Evolutionary conservation across 2,329 filamentous ascomycete genomes (phyloP), one percentile per base, ranked within the genome.

Genomic region (Stagonosporopsis vannaccii): DNA sequence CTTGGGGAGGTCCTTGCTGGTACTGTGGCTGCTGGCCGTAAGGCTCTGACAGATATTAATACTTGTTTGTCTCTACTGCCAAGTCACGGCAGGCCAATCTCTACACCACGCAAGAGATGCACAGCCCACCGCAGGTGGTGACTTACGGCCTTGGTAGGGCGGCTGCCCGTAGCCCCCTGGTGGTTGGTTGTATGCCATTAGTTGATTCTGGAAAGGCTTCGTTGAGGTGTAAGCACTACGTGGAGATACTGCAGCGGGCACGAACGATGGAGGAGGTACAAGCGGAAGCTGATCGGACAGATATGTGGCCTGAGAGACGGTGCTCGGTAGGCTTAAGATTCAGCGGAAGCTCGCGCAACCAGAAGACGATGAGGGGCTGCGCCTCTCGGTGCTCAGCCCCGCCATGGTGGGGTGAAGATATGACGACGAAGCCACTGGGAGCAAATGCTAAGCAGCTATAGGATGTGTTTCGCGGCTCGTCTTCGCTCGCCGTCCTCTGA

Each of bases 61-160:
- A 68, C 44, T 32, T 17, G 30, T 39, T 25, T 12, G 4, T 11
- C 11, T 30, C 41, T n/a, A 41, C 30, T 25, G 28, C 59, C 59
- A 64, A 66, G 56, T 56, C 19, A 59, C 62, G 20, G 37, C 45
- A 39, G 28, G 46, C 12, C 17, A 41, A 42, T 43, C 30, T 43
- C 15, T 47, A n/a, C 11, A 33, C 15, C 43, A n/a, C 11, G 28
- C 30, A 36, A 26, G 32, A 25, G 42, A 35, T 56, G 47, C 47
- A 51, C 48, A 56, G 48, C 48, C 48, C 63, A 61, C 42, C 33
- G 25, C 9, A 32, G 8, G 39, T 57, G 23, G 22, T 37, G 49
- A 72, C 71, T 68, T 68, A 74, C 71, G 65, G 51, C 68, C 65
- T 51, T 67, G 68, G 50, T 68, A 63, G 41, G 68, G 68, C 23